Conservation (phyloP, 148 eudicot species). For the Chenopodium berlandieri region DNA sequence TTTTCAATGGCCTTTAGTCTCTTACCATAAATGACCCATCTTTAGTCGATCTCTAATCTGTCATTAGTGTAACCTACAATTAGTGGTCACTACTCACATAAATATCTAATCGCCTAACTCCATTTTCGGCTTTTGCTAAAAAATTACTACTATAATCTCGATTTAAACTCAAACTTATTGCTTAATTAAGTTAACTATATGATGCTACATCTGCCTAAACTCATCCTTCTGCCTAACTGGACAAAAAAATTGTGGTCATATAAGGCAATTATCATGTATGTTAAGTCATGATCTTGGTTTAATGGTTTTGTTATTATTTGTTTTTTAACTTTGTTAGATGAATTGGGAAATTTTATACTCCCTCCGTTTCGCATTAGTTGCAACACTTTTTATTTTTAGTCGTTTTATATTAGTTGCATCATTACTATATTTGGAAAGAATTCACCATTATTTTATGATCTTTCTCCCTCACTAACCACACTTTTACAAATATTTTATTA, state of each 20-base stretch:
- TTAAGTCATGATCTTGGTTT: neutral
- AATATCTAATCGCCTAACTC: neutral
- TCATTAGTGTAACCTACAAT: neutral
- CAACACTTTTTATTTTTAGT: too few species aligned
- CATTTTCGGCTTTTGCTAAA: neutral
- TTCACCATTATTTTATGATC: too few species aligned
- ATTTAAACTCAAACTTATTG: neutral
- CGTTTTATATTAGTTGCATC: too few species aligned
- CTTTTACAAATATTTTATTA: too few species aligned
- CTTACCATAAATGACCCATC: constrained; percentile 7
- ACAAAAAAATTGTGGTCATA: neutral
- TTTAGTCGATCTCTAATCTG: neutral
- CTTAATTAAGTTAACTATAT: neutral
- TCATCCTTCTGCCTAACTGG: constrained; percentile 7
- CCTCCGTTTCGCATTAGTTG: too few species aligned
- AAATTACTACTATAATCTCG: neutral
- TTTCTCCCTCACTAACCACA: too few species aligned
- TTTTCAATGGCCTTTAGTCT: neutral
- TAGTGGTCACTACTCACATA: neutral
- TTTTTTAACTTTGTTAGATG: neutral
- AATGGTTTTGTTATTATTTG: neutral
- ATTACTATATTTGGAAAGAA: too few species aligned
- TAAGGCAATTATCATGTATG: neutral
- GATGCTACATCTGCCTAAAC: neutral
- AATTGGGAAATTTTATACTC: too few species aligned